Conservation (phyloP, 2,329 filamentous ascomycete species). For the Nannizzia gypsea region DNA sequence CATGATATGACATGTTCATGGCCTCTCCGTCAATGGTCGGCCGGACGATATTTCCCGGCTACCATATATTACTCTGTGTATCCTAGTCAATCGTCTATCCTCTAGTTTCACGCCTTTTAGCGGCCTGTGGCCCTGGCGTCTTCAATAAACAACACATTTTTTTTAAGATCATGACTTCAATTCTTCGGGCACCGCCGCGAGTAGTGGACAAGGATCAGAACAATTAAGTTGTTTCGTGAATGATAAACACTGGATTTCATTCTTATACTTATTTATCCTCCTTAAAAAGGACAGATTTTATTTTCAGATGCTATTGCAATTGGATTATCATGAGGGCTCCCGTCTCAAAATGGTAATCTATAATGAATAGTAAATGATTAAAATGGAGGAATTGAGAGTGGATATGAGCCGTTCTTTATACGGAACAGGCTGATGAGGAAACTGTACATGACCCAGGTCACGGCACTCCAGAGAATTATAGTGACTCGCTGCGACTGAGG, state of each 20-base stretch:
- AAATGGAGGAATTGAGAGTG: constrained; percentile 88
- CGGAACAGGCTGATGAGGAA: constrained; percentile 90
- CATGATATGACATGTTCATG: neutral
- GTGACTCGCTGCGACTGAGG: constrained; percentile 65
- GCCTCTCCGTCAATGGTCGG: neutral
- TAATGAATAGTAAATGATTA: constrained; percentile 28
- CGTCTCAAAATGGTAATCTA: neutral
- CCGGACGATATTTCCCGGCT: neutral
- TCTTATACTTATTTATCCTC: neutral
- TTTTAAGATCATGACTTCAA: neutral
- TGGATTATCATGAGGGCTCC: neutral
- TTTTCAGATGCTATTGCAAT: neutral
- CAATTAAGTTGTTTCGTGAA: neutral
- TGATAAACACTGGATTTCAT: neutral
- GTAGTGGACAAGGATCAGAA: neutral
- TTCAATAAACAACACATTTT: neutral
- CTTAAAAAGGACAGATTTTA: neutral
- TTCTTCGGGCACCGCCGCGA: neutral
- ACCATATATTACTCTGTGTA: neutral
- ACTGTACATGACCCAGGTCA: constrained; percentile 78
- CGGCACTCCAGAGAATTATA: constrained; percentile 64
- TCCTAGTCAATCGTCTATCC: neutral
- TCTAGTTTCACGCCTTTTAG: neutral
- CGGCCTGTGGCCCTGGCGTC: neutral
- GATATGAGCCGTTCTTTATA: constrained; percentile 88